Evolutionary conservation across 352 stramenopile species (phyloP).

Genomic region (Phytophthora melonis): DNA sequence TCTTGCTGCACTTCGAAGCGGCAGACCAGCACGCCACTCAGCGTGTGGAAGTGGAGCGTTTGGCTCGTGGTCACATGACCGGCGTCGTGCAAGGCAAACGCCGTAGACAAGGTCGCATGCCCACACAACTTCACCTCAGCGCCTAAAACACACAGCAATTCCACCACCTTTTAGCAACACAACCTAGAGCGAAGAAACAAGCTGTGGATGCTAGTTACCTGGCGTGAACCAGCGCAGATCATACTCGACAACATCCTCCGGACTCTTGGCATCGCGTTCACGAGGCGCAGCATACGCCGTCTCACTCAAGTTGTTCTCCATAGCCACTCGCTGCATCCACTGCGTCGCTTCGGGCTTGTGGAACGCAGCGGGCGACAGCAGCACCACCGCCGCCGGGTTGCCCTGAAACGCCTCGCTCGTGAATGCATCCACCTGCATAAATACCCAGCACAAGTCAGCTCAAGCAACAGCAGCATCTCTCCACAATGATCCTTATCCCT

Average conservation of each 20-base stretch:
- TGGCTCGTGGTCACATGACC: slow-evolving; percentile 41
- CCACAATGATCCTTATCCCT: not conserved
- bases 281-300: slow-evolving; percentile 87
- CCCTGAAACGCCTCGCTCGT: slow-evolving; percentile 73
- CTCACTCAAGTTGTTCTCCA: slow-evolving; percentile 94
- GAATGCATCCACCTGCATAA: slow-evolving; percentile 75
- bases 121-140: slow-evolving; percentile 92
- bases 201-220: slow-evolving; percentile 27
- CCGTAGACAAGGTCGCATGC: slow-evolving; percentile 91
- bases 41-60: slow-evolving; percentile 79
- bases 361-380: slow-evolving; percentile 54
- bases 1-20: slow-evolving; percentile 30
- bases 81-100: slow-evolving; percentile 78
- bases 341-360: slow-evolving; percentile 29
- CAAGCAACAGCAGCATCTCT: not conserved
- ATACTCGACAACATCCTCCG: slow-evolving; percentile 38
- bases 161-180: not conserved
- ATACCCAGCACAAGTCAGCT: not conserved
- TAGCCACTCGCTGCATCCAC: slow-evolving; percentile 84
- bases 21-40: slow-evolving; percentile 61
- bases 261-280: slow-evolving; percentile 1
- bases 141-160: slow-evolving; percentile 17
- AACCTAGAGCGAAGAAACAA: not conserved
- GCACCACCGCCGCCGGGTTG: slow-evolving; percentile 93
- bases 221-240: slow-evolving; percentile 76